Percentiles rank a stretch among this genome's conserved stretches.
phyloP scores from a whole-genome alignment of 768 basidiomycete species.

The Trametes maxima region DNA sequence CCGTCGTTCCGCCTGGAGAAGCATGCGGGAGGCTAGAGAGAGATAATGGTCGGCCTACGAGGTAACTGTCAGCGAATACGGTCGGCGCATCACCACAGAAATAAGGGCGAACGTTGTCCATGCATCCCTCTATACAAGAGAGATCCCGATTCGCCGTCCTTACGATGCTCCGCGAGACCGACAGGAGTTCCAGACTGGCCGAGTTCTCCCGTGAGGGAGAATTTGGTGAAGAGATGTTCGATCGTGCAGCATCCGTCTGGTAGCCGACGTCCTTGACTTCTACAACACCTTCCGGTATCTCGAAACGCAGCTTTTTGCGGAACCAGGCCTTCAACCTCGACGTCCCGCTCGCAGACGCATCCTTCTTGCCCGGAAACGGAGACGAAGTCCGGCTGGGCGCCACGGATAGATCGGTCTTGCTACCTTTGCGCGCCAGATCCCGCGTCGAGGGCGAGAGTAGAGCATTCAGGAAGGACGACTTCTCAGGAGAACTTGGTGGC shows the following conservation, averaged over 20 bases:
- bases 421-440: slow-evolving; percentile 20
- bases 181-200: background rate
- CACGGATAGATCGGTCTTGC: slow-evolving; percentile 15
- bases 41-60: slow-evolving; percentile 59
- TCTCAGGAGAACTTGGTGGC: background rate
- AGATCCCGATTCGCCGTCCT: slow-evolving; percentile 60
- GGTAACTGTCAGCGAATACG: background rate
- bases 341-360: slow-evolving; percentile 37
- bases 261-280: background rate
- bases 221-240: background rate
- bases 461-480: slow-evolving; percentile 18
- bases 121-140: slow-evolving; percentile 51
- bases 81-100: background rate
- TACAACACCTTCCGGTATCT: slow-evolving; percentile 7
- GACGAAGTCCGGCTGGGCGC: slow-evolving; percentile 18
- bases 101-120: slow-evolving; percentile 49
- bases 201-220: background rate
- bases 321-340: slow-evolving; percentile 65
- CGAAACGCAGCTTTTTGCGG: slow-evolving; percentile 52
- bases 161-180: slow-evolving; percentile 38
- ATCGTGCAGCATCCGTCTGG: background rate
- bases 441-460: slow-evolving; percentile 19
- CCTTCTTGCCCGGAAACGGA: slow-evolving; percentile 21
- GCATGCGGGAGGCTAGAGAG: slow-evolving; percentile 53
- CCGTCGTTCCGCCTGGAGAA: slow-evolving; percentile 58